These are phyloP conservation scores for Schwanniomyces pseudopolymorphus DNA, from an alignment of 805 yeast species.

Conservation along the genomic window DNA sequence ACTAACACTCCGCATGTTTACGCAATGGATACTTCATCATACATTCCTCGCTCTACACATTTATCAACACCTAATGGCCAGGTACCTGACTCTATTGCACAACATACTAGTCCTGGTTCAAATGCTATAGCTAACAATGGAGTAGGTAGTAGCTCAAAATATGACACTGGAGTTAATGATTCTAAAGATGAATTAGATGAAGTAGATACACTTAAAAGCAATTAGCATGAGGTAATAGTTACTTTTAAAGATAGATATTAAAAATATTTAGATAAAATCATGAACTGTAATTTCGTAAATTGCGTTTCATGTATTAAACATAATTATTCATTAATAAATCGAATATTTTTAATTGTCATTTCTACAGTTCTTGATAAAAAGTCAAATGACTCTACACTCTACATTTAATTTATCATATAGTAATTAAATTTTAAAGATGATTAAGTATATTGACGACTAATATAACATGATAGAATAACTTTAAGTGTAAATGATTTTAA, in stretches of 20 bases:
- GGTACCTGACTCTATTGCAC: neutral
- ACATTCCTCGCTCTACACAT: constrained; percentile 10
- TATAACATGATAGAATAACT: constrained; percentile 2
- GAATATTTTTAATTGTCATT: neutral
- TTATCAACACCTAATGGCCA: constrained; percentile 4
- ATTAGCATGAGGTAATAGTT: neutral
- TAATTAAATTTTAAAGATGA: neutral
- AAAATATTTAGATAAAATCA: neutral
- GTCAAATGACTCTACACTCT: too few species aligned
- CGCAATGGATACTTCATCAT: constrained; percentile 15
- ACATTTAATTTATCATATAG: too few species aligned
- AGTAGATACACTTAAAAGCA: constrained; percentile 8
- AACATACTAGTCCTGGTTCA: neutral
- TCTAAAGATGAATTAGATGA: constrained; percentile 7
- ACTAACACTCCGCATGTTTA: constrained; percentile 29
- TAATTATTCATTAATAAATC: neutral
- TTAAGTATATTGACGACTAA: constrained; percentile 1
- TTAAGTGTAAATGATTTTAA: constrained; percentile 41
- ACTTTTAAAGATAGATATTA: neutral
- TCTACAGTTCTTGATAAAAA: neutral
- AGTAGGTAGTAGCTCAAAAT: neutral
- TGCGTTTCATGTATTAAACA: neutral
- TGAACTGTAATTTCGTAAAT: neutral
- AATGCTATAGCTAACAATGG: neutral
- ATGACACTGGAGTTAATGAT: neutral